A percentile compares a stretch with the other conserved stretches of the same genome.
phyloP scores from a whole-genome alignment of 2,329 filamentous ascomycete species.

The Calycina herbarum region DNA sequence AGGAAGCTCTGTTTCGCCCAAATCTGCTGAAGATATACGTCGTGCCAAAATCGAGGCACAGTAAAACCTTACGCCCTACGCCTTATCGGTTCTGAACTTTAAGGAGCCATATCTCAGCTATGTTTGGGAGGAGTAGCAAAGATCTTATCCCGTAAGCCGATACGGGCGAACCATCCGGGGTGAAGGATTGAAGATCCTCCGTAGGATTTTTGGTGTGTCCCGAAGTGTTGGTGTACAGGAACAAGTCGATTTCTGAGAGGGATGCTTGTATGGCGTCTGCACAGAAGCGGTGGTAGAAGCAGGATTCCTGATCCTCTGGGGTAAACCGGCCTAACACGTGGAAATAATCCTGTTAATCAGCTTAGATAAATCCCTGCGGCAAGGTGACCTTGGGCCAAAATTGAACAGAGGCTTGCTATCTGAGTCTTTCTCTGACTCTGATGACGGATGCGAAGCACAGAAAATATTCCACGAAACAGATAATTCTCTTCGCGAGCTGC shows the following conservation, averaged over 20 bases:
- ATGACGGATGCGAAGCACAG: neutral
- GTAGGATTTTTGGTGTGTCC: neutral
- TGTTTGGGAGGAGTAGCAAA: constrained; percentile 3
- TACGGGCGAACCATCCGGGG: constrained; percentile 6
- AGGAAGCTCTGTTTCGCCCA: neutral
- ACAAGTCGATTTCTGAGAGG: neutral
- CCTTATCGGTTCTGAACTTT: neutral
- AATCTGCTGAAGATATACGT: neutral
- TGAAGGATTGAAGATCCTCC: constrained; percentile 12
- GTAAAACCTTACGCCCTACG: neutral
- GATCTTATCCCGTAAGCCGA: neutral
- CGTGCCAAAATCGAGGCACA: neutral
- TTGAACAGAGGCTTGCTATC: neutral
- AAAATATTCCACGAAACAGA: neutral
- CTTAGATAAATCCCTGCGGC: neutral
- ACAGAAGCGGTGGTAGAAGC: neutral
- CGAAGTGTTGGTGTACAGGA: neutral
- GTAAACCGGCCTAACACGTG: neutral
- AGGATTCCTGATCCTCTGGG: neutral
- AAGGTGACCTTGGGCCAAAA: neutral
- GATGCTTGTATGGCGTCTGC: neutral
- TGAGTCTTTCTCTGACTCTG: neutral
- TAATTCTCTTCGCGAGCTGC: neutral
- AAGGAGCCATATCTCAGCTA: neutral
- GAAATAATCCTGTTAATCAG: neutral